phyloP scores from a whole-genome alignment of 2,329 filamentous ascomycete genomes.

The Calonectria fujianensis region DNA sequence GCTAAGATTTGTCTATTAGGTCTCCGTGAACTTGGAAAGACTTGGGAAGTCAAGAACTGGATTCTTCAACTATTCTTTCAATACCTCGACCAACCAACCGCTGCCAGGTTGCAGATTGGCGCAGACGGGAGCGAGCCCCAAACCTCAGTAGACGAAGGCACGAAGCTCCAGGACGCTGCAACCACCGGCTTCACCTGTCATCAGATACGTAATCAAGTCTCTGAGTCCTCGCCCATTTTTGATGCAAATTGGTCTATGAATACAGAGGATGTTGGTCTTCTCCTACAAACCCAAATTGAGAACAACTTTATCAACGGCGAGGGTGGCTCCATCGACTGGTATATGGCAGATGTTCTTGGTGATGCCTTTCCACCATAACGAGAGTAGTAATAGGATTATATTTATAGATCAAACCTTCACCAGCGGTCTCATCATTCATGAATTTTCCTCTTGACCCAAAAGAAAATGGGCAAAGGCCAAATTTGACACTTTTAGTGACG shows the following conservation, averaged over 20 bases:
- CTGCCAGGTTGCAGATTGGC: neutral
- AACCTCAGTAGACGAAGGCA: neutral
- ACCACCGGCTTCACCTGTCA: neutral
- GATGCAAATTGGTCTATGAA: neutral
- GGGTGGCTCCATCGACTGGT: neutral
- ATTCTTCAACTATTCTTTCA: conserved; percentile 1
- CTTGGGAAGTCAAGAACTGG: conserved; percentile 11
- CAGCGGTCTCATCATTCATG: no score
- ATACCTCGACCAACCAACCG: neutral
- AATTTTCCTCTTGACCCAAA: no score
- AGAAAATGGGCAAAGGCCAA: no score
- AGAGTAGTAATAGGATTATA: neutral
- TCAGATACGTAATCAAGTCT: neutral
- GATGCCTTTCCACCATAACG: neutral
- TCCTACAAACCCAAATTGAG: neutral
- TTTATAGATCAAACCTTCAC: no score
- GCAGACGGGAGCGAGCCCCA: neutral
- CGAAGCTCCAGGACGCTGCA: neutral
- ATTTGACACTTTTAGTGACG: no score
- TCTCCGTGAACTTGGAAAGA: neutral
- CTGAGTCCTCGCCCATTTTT: neutral
- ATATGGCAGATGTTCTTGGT: neutral
- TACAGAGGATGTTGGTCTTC: neutral
- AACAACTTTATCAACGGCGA: neutral
- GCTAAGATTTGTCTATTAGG: neutral